Evolutionary conservation across 352 stramenopile species (phyloP), one percentile per base, ranked within the genome.

Genomic region (Pythium rishiriense): DNA sequence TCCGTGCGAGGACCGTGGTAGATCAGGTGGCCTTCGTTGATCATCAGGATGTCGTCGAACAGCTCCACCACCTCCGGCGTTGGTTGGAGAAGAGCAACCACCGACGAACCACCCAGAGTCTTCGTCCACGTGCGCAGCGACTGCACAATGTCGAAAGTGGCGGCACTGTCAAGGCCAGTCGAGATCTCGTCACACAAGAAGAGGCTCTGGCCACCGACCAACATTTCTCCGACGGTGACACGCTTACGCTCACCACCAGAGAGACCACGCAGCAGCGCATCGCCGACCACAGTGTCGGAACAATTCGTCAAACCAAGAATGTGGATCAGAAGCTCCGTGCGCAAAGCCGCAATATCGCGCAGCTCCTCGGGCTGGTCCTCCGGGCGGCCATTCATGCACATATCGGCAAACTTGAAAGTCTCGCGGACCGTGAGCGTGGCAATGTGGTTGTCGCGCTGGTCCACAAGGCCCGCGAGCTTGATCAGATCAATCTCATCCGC

Each of bases 41-140:
- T 62, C 64, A 99, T 81, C 28, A 98, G 76, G 14, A 99, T 82
- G 59, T 99, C 84, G 70, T 99, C 97, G 69, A 99, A 99, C 28
- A 97, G 72, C 47, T 91, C 87, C 15, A 98, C 92, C 1, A 97
- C 94, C 73, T 99, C 96, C 0, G 96, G 95, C 14, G 81, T 88
- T 65, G 62, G 83, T 45, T 93, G 83, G 4, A 89, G 64, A 26
- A 90, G 53, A 3, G 79, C 78, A 39, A 80, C 51, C n/a, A 78
- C 52, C 49, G 68, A 56, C 26, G 72, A 68, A 64, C 46, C 84
- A 61, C 26, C 57, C 33, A 65, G 71, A 21, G 58, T 69, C 63
- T 62, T 83, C 12, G 68, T 76, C 37, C 69, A 73, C 35, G 76
- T 71, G 15, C 67, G 72, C 3, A 97, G 55, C 12, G 85, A 67